Evolutionary conservation across 2,329 filamentous ascomycete species (phyloP).

Genomic region (Botrytis porri): DNA sequence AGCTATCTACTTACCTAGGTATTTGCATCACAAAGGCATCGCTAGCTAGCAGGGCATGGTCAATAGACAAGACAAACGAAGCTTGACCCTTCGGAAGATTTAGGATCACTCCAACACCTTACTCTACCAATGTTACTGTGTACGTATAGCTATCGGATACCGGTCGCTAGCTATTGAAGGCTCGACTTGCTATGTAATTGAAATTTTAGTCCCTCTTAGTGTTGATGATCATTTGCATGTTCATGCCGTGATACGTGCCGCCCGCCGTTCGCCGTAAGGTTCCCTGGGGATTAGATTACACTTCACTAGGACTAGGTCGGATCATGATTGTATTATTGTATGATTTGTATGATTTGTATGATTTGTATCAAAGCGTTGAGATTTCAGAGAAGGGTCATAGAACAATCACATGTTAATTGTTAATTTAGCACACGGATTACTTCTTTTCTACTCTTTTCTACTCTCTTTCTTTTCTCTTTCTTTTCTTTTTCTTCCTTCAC

Average conservation of each 20-base stretch:
- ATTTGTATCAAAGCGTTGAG: too few species aligned
- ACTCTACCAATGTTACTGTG: neutral
- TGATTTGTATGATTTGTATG: too few species aligned
- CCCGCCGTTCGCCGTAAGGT: neutral
- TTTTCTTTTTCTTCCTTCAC: neutral
- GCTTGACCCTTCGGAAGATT: neutral
- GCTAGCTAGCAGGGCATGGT: neutral
- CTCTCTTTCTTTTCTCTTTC: neutral
- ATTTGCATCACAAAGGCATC: neutral
- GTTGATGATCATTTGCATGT: neutral
- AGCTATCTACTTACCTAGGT: neutral
- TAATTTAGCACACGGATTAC: neutral
- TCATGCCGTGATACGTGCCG: neutral
- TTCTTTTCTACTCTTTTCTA: too few species aligned
- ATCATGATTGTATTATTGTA: neutral
- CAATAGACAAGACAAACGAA: neutral
- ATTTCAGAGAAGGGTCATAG: neutral
- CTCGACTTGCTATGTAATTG: neutral
- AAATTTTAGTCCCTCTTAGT: neutral
- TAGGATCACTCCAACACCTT: neutral
- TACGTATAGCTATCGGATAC: neutral
- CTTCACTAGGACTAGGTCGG: neutral
- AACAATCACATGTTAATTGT: constrained; percentile 15
- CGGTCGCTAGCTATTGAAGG: neutral
- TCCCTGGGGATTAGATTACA: neutral